Evolutionary conservation across 1,139 yeast species (phyloP), one percentile per base, ranked within the genome.

Genomic region (Suhomyces taliae): DNA sequence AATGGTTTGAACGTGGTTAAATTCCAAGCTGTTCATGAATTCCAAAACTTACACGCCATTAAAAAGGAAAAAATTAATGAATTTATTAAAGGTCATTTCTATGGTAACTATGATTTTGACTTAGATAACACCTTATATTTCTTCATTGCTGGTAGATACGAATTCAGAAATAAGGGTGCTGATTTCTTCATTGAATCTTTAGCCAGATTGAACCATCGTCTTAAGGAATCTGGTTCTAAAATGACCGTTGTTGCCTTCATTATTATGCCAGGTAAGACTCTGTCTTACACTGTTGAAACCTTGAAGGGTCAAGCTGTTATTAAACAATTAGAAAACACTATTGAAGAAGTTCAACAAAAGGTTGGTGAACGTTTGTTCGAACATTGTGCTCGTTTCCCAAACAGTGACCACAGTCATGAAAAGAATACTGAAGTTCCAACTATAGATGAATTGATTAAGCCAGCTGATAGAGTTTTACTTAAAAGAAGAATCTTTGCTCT

Each of bases 241-340:
- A 87, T 85, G 76, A 93, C 98, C 0, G 95, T 93, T 33, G 97
- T 93, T 41, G 98, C 98, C n/a, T 93, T 93, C 65, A 89, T 93
- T 60, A 91, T 93, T 66, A 93, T 93, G 99, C 99, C 99, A 1
- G 98, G 97, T 19, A 83, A 85, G 47, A 91, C 96, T 48, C 86
- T 86, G 59, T 90, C 97, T 1, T 93, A 90, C 70, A 93, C 98
- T 1, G 96, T 90, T 37, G 99, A 93, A 65, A 93, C 98, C 14
- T 79, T 93, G 61, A 88, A 87, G 72, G 97, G 97, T 43, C 99
- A 93, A 69, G 97, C 98, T 3, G 97, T 90, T 43, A 86, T 91
- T 56, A 88, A 87, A 66, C 95, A 96, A 51, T 79, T 93, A 61
- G 97, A 91, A 64, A 84, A 81, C 56, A 88, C 97, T 10, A 91